Evolutionary conservation across 106 monocot species (phyloP), one percentile per base, ranked within the genome.

Genomic region (Platanthera zijinensis): DNA sequence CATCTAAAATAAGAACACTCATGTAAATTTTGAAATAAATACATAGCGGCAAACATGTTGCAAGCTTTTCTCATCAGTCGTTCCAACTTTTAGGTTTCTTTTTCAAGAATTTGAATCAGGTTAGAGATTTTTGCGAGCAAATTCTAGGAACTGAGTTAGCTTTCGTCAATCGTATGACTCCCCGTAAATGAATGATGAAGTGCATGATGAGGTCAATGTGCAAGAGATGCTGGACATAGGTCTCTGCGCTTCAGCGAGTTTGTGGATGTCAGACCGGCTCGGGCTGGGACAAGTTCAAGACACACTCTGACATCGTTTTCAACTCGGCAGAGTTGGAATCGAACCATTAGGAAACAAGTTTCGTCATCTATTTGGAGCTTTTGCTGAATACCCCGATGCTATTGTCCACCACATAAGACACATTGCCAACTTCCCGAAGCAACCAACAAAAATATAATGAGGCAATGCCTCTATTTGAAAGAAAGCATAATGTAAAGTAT

Each of bases 261-360:
- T 82, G 61, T 92, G 61, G 52, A 92, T 92, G 71, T 92, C 91
- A 92, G 8, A 92, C 91, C 5, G 91, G 89, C 57, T 92, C 77
- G 3, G 91, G 91, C 74, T 92, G 91, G 10, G 91, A 88, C 56
- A 92, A 67, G 62, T 86, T 86, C 8, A 88, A 76, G 14, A 89
- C 89, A 53, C 86, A 89, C 77, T 86, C 78, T 4, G 91, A 92
- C 86, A 92, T 77, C 50, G 51, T 82, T 79, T 89, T 89, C 48
- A 89, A 63, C 63, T 92, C 88, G 1, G 83, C 79, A 11, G 79
- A 82, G 13, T 89, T 81, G 15, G 86, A n/a, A 25, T 86, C 77
- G 68, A 92, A 92, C 91, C 91, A 92, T 10, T 52, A 57, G 2
- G 89, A 84, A 52, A 92, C 86, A 5, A 83, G 75, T 3, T 48